Base-by-base conservation (phyloP, 2,329 filamentous ascomycete genomes). In the Pyrenochaeta sp. region DNA sequence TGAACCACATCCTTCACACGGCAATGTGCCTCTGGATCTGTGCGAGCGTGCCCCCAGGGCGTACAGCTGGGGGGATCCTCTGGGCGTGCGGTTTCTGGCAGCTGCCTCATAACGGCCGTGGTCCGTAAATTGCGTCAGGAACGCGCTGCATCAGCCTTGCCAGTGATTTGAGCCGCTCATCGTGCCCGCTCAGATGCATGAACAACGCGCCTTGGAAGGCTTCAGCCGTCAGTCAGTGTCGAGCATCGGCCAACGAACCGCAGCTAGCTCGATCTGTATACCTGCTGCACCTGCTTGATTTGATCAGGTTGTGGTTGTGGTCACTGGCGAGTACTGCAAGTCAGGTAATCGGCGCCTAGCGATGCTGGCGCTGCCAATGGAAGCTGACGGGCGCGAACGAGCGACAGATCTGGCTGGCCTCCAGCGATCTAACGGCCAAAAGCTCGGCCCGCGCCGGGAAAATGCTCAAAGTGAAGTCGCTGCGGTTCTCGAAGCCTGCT, bases 51-150 rank as follows among this genome's bases (percentile, higher is more conserved):
- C 56, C 52, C 55, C 61, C 54, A n/a, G 51, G 55, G 28, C 34
- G 27, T 37, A 40, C 44, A 42, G 52, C 39, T 48, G 58, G 58
- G 59, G 59, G 56, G n/a, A n/a, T n/a, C n/a, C 60, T 65, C 55
- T 51, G 48, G 26, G 47, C n/a, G 51, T 51, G 56, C 52, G 36
- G 55, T 49, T 50, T 55, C 49, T 61, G 55, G 58, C 57, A 58
- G 58, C 55, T 61, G 65, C 68, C 61, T 63, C 65, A 64, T 56
- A 65, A 67, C 60, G 63, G 62, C 60, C 52, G 61, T 59, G 61
- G 63, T 61, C 55, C 49, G 64, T 63, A 63, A 69, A 71, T 71
- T 71, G 68, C 69, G 67, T 69, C 69, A 72, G 69, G 69, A 69
- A 72, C 68, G 62, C 61, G 61, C 53, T 65, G 63, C 65, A 65